A percentile compares a stretch with the other conserved stretches of the same genome.
phyloP scores from a whole-genome alignment of 208 protist genomes.

The Endotrypanum monterogeii region DNA sequence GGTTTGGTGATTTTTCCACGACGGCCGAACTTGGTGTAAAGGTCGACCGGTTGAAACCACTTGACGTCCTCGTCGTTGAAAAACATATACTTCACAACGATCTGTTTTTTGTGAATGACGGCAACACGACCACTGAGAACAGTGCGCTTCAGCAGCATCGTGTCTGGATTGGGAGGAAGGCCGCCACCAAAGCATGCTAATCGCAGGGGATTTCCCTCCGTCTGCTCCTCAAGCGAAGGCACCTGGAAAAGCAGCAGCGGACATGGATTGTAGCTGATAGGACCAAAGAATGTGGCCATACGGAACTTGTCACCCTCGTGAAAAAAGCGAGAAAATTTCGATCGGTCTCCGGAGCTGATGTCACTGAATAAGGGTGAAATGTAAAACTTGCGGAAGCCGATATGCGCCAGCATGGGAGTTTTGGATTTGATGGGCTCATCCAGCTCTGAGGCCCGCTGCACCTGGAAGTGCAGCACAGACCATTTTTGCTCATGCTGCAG shows the following conservation, averaged over 20 bases:
- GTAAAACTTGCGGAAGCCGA: conserved; percentile 91
- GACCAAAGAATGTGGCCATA: conserved; percentile 87
- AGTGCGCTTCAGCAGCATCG: conserved; percentile 78
- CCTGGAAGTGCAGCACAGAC: conserved; percentile 87
- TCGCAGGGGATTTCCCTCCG: conserved; percentile 64
- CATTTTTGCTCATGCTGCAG: conserved; percentile 92
- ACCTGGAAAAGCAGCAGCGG: conserved; percentile 88
- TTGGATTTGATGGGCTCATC: conserved; percentile 91
- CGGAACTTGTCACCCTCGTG: conserved; percentile 80
- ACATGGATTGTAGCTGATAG: conserved; percentile 85
- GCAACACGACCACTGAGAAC: conserved; percentile 82
- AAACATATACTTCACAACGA: conserved; percentile 96
- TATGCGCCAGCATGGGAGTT: conserved; percentile 86
- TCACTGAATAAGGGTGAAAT: conserved; percentile 90
- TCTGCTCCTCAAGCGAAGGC: conserved; percentile 82
- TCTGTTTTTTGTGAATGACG: conserved; percentile 92
- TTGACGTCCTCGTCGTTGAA: conserved; percentile 96
- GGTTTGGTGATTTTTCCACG: conserved; percentile 95
- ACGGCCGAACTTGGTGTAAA: conserved; percentile 95
- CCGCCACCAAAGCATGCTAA: conserved; percentile 80
- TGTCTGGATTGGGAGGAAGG: conserved; percentile 82
- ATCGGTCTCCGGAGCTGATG: conserved; percentile 74
- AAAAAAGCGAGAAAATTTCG: conserved; percentile 88
- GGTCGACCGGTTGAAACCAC: conserved; percentile 97
- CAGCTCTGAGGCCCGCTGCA: conserved; percentile 69